Base-by-base conservation (phyloP, 2,329 filamentous ascomycete genomes). In the Alternaria novae-zelandiae region DNA sequence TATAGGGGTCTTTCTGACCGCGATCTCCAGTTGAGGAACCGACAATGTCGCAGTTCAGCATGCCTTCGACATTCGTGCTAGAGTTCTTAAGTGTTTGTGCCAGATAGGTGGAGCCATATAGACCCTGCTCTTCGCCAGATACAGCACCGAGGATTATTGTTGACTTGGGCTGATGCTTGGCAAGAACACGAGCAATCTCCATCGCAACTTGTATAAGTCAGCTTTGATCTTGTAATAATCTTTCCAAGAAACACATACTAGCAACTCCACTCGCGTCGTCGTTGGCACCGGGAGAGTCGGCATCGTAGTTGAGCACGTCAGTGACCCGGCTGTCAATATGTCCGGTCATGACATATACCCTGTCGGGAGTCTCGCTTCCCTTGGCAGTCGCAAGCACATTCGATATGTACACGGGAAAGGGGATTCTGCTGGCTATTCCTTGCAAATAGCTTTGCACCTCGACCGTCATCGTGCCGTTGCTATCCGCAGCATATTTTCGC, bases 1-100 rank as follows among this genome's bases (percentile, higher is more conserved):
- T 86, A 70, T 82, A 81, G 15, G 82, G 85, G 67, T 86, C 82
- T 57, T 78, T 76, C 47, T 80, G 78, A 20, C 83, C 84, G 17
- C 81, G 80, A 58, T 83, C 82, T 9, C 82, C 83, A 1, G 77
- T 82, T 2, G 83, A 80, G 6, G 82, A 85, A 36, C 87, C 87
- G 6, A 88, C 83, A 59, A 88, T 87, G 74, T 88, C 86, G 77
- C 86, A 85, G 66, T 84, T 88, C 58, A 86, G 82, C 81, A 87
- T 87, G 13, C 82, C 86, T 74, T 87, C 85, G 4, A 88, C 85
- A 69, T 87, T 84, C 9, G 83, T 82, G 50, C 79, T 84, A 6
- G 82, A 77, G 67, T 86, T 86, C 30, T 82, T 83, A 54, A 86
- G 82, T 0, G 82, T 85, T 68, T 85, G 82, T 2, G 87, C 86